These are phyloP conservation scores for Pseudisothecium myosuroides DNA, from an alignment of 225 moss, liverwort and hornwort species.

Conservation along the genomic window DNA sequence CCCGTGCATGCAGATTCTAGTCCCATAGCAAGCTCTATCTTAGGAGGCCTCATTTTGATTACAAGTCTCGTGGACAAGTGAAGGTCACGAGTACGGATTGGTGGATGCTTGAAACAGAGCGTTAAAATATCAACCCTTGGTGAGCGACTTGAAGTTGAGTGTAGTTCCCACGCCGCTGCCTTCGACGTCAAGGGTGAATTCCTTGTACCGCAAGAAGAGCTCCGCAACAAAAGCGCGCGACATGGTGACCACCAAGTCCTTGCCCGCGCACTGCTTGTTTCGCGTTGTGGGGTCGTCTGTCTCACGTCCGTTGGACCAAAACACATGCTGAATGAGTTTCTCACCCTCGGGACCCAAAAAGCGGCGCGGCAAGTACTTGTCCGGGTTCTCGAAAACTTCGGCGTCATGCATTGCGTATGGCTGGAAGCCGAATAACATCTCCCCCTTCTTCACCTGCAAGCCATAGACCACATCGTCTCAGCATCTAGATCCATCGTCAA, in stretches of 20 bases:
- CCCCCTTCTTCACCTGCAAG: constrained; percentile 45
- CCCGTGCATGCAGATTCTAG: neutral
- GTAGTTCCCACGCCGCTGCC: neutral
- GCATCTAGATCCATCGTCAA: neutral
- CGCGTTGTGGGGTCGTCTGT: neutral
- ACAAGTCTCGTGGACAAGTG: neutral
- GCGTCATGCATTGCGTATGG: constrained; percentile 23
- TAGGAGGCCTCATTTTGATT: neutral
- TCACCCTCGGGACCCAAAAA: constrained; percentile 49
- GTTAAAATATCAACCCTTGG: neutral
- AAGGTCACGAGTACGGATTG: neutral
- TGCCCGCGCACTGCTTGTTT: constrained; percentile 56
- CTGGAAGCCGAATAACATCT: constrained; percentile 44
- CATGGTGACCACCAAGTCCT: constrained; percentile 41
- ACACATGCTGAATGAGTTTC: constrained; percentile 33
- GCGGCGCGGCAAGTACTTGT: constrained; percentile 27
- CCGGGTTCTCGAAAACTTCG: constrained; percentile 22
- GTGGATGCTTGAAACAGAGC: neutral
- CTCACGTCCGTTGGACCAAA: constrained; percentile 58
- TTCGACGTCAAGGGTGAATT: constrained; percentile 3
- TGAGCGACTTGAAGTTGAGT: constrained; percentile 11
- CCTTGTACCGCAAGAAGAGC: constrained; percentile 45
- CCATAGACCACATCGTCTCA: neutral
- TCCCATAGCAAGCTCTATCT: neutral
- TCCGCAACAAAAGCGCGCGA: constrained; percentile 38